Evolutionary conservation across 2,329 filamentous ascomycete species (phyloP), one percentile per base, ranked within the genome.

Genomic region (Fusarium sp.): DNA sequence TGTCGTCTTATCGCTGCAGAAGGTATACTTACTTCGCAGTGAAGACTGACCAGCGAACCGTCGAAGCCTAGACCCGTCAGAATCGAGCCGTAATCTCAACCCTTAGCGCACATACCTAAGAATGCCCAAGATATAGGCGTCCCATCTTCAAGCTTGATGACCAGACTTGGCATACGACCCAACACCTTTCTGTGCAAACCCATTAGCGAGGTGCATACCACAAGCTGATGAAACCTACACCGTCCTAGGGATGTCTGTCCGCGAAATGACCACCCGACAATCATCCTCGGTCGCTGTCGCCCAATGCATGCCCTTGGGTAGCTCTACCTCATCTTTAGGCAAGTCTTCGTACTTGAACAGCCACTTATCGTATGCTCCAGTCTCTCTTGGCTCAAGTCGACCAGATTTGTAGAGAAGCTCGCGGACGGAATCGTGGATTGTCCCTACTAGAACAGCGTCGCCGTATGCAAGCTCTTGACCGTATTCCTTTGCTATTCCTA

Each of bases 61-160:
- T 92, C 90, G 4, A 86, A 80, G 0, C 88, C 89, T 79, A 43
- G 7, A 1, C 20, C 3, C 1, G 29, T 72, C 27, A 74, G 67
- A 43, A 44, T 8, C 24, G 30, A 55, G 16, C n/a, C 5, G 6
- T n/a, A 10, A 13, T 4, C 13, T 34, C 10, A 5, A 13, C 7
- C 16, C 22, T 1, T 6, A 51, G n/a, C 3, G 6, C 20, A 2
- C 9, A 29, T 58, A 82, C 84, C 83, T 7, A 88, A 75, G 53
- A 93, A 91, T 0, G 85, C 86, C 91, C 91, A 93, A 0, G 90
- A 88, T 8, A 92, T 79, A 0, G 86, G 83, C 2, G 80, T 84
- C 2, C 82, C 83, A 20, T 85, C 82, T 2, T 78, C 74, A 0
- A 82, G 75, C 55, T 84, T 83, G 22, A 89, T 78, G 3, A 82